Percentiles rank a stretch among this genome's conserved stretches.
Conservation (phyloP, 2,329 filamentous ascomycete species). For the Didymella keratinophila region DNA sequence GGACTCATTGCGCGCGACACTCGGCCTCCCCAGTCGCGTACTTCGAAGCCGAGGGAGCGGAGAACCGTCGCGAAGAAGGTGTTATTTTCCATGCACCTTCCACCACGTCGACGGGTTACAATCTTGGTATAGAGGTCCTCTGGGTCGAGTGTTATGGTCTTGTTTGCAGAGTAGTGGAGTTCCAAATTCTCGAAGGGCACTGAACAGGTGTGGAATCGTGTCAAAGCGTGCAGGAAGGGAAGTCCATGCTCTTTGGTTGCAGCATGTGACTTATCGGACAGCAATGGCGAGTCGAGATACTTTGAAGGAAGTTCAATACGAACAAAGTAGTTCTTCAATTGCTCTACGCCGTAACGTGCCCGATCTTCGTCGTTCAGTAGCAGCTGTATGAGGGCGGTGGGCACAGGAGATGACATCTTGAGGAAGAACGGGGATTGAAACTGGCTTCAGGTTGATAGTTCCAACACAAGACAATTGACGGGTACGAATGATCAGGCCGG, state of each 20-base stretch:
- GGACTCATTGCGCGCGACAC: constrained; percentile 26
- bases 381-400: constrained; percentile 13
- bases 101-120: constrained; percentile 54
- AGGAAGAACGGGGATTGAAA: not conserved
- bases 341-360: constrained; percentile 10
- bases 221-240: constrained; percentile 18
- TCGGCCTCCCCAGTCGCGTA: constrained; percentile 32
- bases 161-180: constrained; percentile 48
- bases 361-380: constrained; percentile 16
- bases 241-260: constrained; percentile 14
- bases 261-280: constrained; percentile 12
- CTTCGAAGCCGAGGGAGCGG: constrained; percentile 57
- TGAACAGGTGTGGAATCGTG: constrained; percentile 6
- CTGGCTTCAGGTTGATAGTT: too few species aligned
- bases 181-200: constrained; percentile 24
- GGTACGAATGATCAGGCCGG: too few species aligned
- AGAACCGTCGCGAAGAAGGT: constrained; percentile 59
- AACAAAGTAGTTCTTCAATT: constrained; percentile 16
- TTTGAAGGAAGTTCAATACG: constrained; percentile 14
- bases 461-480: too few species aligned
- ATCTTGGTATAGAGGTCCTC: constrained; percentile 59
- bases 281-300: constrained; percentile 9
- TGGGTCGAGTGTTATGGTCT: constrained; percentile 55
- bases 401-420: not conserved
- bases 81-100: constrained; percentile 67